A percentile compares a stretch with the other conserved stretches of the same genome.
Conservation (phyloP, 2,329 filamentous ascomycete species). For the Beauveria pseudobassiana region DNA sequence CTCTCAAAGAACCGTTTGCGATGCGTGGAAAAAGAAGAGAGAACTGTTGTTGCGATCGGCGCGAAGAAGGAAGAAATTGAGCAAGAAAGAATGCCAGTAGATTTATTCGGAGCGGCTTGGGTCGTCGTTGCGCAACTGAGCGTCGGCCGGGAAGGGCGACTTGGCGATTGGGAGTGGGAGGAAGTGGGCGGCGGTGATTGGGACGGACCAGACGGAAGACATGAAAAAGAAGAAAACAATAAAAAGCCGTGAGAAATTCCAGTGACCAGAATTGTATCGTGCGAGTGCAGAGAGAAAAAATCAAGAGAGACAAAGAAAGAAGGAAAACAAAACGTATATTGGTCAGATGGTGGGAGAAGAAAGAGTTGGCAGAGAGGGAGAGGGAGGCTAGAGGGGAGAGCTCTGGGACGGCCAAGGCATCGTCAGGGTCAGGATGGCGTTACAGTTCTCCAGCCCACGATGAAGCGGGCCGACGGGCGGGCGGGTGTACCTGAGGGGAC, state of each 20-base stretch:
- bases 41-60: no score
- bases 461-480: no score
- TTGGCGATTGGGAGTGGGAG: neutral
- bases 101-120: neutral
- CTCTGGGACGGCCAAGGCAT: no score
- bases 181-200: no score
- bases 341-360: neutral
- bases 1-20: no score
- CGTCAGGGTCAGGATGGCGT: no score
- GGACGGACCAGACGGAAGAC: neutral
- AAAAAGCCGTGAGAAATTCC: neutral
- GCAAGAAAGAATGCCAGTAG: no score
- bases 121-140: neutral
- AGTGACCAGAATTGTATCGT: neutral
- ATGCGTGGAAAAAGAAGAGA: no score
- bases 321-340: neutral
- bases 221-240: neutral
- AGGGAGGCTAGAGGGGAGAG: no score
- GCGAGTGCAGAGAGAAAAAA: neutral
- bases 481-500: no score
- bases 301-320: neutral
- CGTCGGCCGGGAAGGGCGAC: neutral
- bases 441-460: no score
- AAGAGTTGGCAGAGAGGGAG: neutral
- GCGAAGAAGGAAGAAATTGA: no score